phyloP scores from a whole-genome alignment of 768 basidiomycete species.

The Hypholoma sublateritium region DNA sequence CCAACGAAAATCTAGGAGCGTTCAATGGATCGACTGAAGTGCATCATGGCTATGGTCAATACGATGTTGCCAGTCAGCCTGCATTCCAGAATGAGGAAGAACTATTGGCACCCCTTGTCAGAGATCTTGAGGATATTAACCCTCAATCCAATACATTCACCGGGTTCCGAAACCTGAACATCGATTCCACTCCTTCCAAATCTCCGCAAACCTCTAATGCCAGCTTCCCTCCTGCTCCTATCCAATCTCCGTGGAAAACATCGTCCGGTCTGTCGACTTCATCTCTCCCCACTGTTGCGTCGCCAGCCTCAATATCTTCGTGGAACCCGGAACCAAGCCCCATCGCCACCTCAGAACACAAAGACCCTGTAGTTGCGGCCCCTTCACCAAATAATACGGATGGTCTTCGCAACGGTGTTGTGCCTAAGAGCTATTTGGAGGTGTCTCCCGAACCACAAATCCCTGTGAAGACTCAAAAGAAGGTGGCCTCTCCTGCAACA shows the following conservation, averaged over 20 bases:
- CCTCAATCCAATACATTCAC: constrained; percentile 1
- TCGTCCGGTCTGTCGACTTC: constrained; percentile 4
- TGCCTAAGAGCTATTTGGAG: background rate
- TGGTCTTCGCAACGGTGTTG: background rate
- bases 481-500: background rate
- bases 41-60: constrained; percentile 9
- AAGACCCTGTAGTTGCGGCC: background rate
- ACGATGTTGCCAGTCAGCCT: constrained; percentile 10
- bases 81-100: constrained; percentile 14
- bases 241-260: constrained; percentile 14
- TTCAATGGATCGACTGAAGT: constrained; percentile 5
- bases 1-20: constrained; percentile 7
- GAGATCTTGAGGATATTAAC: constrained; percentile 11
- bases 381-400: background rate
- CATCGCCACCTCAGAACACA: background rate
- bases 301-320: background rate
- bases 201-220: constrained; percentile 1
- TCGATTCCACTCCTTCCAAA: constrained; percentile 7
- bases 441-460: background rate
- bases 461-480: background rate
- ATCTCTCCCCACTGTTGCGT: background rate
- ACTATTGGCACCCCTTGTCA: constrained; percentile 11
- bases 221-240: constrained; percentile 1
- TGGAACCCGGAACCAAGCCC: background rate
- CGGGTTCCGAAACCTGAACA: constrained; percentile 12